Conservation (phyloP, 495 filamentous ascomycete genomes). For the Amorphotheca resinae region DNA sequence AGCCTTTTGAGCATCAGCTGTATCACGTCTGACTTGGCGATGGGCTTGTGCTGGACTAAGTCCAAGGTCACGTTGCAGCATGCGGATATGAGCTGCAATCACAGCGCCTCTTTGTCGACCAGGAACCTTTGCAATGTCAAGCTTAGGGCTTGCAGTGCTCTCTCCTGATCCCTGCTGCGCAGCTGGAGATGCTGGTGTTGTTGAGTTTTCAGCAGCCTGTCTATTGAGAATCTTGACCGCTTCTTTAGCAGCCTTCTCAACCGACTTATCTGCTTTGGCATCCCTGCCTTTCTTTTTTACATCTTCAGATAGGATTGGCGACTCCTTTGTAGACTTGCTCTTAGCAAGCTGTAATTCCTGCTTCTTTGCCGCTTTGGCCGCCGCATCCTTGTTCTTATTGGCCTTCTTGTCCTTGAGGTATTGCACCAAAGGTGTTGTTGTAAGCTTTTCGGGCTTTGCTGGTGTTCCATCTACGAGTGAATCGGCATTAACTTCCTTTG, state of each 20-base stretch:
- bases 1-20: slow-evolving; percentile 32
- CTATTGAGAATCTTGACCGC: slow-evolving; percentile 71
- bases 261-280: slow-evolving; percentile 39
- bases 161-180: background rate
- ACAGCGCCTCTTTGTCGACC: slow-evolving; percentile 54
- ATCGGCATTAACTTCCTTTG: slow-evolving; percentile 34
- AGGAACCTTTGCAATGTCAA: slow-evolving; percentile 19
- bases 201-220: slow-evolving; percentile 40
- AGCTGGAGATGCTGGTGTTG: slow-evolving; percentile 29
- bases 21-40: slow-evolving; percentile 38
- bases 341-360: slow-evolving; percentile 35
- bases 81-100: slow-evolving; percentile 64
- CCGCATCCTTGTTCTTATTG: slow-evolving; percentile 63
- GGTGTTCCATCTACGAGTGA: slow-evolving; percentile 30
- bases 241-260: slow-evolving; percentile 50
- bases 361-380: slow-evolving; percentile 32
- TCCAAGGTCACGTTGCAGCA: slow-evolving; percentile 82
- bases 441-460: slow-evolving; percentile 53
- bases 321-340: slow-evolving; percentile 41
- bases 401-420: slow-evolving; percentile 85
- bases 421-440: slow-evolving; percentile 80
- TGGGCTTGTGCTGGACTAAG: slow-evolving; percentile 52
- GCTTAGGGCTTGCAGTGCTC: slow-evolving; percentile 7
- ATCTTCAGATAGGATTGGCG: slow-evolving; percentile 27
- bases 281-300: slow-evolving; percentile 46